phyloP scores from a whole-genome alignment of 179 eudicot species.

The Sideroxylon spinosum region DNA sequence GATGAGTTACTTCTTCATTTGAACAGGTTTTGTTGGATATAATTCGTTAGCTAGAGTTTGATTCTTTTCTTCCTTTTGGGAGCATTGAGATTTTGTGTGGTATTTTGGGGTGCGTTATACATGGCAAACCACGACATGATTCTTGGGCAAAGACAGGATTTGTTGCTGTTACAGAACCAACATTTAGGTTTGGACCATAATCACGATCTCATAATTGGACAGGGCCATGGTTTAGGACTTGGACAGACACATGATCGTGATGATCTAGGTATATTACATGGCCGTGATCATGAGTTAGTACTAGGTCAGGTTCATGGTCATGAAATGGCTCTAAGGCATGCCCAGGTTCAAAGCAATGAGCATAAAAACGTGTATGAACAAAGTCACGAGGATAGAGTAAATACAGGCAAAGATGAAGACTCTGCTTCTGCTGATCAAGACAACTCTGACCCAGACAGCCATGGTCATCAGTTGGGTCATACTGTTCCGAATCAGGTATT shows the following conservation, averaged over 20 bases:
- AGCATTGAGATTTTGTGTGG: background rate
- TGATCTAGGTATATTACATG: slow-evolving; percentile 22
- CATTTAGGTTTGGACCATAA: slow-evolving; percentile 28
- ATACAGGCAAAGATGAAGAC: slow-evolving; percentile 11
- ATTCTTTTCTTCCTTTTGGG: background rate
- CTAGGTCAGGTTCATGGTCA: slow-evolving; percentile 26
- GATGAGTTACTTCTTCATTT: background rate
- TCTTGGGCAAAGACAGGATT: slow-evolving; percentile 30
- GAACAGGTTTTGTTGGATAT: background rate
- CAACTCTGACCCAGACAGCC: slow-evolving; percentile 20
- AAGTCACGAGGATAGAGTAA: slow-evolving; percentile 16
- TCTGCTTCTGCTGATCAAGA: slow-evolving; percentile 20
- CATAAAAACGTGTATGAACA: slow-evolving; percentile 18
- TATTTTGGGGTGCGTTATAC: slow-evolving; percentile 8
- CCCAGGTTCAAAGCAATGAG: slow-evolving; percentile 26
- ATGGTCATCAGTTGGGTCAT: slow-evolving; percentile 31
- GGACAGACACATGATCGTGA: slow-evolving; percentile 16
- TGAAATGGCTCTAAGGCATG: slow-evolving; percentile 27
- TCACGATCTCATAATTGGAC: slow-evolving; percentile 22
- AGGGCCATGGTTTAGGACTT: slow-evolving; percentile 20
- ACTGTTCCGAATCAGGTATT: slow-evolving; percentile 26
- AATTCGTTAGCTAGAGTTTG: background rate
- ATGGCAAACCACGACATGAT: slow-evolving; percentile 46
- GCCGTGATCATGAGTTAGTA: slow-evolving; percentile 27
- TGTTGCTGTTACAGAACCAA: slow-evolving; percentile 20